These are phyloP conservation scores for Kodamaea leandrae DNA, from an alignment of 805 yeast genomes.

Conservation along the genomic window DNA sequence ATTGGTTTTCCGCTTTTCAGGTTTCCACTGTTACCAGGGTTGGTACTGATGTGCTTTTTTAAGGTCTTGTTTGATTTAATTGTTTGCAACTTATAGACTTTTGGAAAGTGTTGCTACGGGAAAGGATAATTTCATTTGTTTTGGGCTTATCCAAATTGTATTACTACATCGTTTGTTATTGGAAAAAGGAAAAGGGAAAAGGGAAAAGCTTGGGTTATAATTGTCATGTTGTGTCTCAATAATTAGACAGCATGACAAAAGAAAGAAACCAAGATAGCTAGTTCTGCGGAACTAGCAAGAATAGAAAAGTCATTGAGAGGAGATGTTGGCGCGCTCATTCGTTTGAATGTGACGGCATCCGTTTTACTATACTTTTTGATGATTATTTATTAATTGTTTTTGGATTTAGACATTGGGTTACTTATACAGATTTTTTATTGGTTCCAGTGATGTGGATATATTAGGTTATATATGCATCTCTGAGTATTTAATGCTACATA, in stretches of 20 bases:
- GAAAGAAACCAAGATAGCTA: conserved; percentile 8
- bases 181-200: conserved; percentile 7
- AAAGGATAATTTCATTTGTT: conserved; percentile 15
- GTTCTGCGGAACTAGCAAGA: conserved; percentile 5
- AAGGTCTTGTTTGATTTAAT: conserved; percentile 8
- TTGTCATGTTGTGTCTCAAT: background rate
- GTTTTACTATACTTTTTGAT: conserved; percentile 6
- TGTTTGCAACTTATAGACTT: conserved; percentile 11
- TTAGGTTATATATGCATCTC: conserved; percentile 6
- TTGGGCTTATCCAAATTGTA: conserved; percentile 16
- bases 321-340: conserved; percentile 11
- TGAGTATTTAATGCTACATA: conserved; percentile 4
- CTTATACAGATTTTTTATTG: conserved; percentile 23
- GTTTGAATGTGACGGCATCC: background rate
- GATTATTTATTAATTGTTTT: conserved; percentile 20
- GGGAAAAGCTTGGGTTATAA: conserved; percentile 8
- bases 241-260: conserved; percentile 2
- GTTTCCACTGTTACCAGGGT: conserved; percentile 8
- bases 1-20: conserved; percentile 7
- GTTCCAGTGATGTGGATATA: conserved; percentile 5
- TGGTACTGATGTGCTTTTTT: conserved; percentile 8
- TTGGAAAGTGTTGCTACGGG: conserved; percentile 11
- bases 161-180: conserved; percentile 14
- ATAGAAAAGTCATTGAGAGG: conserved; percentile 24
- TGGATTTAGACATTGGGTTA: conserved; percentile 45